phyloP scores from a whole-genome alignment of 73 alveolate genomes.

The Loxodes magnus region DNA sequence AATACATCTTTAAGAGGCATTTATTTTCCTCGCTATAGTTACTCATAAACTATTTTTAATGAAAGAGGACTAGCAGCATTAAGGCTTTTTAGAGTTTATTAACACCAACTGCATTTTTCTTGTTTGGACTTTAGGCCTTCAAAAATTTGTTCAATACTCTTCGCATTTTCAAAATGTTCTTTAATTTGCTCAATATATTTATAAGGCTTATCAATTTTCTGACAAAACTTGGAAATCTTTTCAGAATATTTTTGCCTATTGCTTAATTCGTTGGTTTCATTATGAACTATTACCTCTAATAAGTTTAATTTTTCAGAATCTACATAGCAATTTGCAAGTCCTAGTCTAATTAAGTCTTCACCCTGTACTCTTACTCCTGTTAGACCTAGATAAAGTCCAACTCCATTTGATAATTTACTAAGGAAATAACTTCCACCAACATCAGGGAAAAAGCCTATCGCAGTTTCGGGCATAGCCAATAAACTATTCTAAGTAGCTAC shows the following conservation, averaged over 20 bases:
- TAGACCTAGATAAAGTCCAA: slow-evolving; percentile 68
- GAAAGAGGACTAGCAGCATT: background rate
- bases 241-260: background rate
- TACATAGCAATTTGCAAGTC: slow-evolving; percentile 77
- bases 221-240: background rate
- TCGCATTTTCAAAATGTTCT: slow-evolving; percentile 2
- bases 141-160: background rate
- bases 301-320: slow-evolving; percentile 21
- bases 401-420: slow-evolving; percentile 44
- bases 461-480: slow-evolving; percentile 90
- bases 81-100: background rate
- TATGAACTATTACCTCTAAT: slow-evolving; percentile 5
- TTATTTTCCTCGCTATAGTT: background rate
- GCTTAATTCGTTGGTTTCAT: background rate
- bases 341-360: slow-evolving; percentile 59
- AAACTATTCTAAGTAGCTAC: slow-evolving; percentile 79
- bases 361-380: slow-evolving; percentile 82
- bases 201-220: background rate
- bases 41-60: background rate
- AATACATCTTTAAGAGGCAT: background rate
- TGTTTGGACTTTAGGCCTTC: background rate
- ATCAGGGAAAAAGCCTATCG: slow-evolving; percentile 87
- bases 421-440: slow-evolving; percentile 82
- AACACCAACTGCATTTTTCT: background rate
- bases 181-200: slow-evolving; percentile 12